Evolutionary conservation across 331 rosid species (phyloP), one percentile per base, ranked within the genome.

Genomic region (Phaseolus coccineus): DNA sequence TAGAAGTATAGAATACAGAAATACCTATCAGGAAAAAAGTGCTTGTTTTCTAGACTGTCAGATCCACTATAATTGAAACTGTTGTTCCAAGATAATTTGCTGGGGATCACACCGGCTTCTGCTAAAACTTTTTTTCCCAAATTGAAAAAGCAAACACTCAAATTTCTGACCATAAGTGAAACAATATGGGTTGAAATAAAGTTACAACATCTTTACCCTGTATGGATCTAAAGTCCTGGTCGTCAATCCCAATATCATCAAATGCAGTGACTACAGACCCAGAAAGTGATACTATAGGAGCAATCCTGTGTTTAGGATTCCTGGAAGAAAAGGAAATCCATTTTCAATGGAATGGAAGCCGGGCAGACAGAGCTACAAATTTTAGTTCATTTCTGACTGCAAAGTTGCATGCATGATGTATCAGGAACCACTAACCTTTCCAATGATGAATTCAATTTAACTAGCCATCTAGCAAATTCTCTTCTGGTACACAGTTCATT

Each of bases 391-490:
- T 72, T 40, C 33, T 8, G 44, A 79, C 13, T 19, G 52, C 30
- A 30, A 66, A 77, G 33, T 46, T 69, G 63, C 7, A 14, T 52
- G 73, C 66, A 71, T 47, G 16, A 71, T 56, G 40, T 27, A 77
- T 74, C 62, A 62, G 73, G 39, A 67, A 71, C 72, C 82, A 73
- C 76, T 82, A 65, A 94, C 98, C 97, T 91, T 86, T 92, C 98
- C 69, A 92, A 63, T 72, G 84, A 76, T 1, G 90, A 83, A 82
- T 80, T 83, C 77, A 80, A 77, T 72, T 77, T 77, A 90, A 92
- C 87, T 47, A 92, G 89, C 98, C 98, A 92, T 88, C 95, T 90
- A 11, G 94, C 96, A 88, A 87, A 95, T 80, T 92, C 97, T 85
- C 98, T 86, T 90, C 97, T 83, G 67, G 97, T 88, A 78, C 98